A percentile compares a stretch with the other conserved stretches of the same genome.
Evolutionary conservation across 768 basidiomycete genomes (phyloP).

Genomic region (Kwoniella bestiolae): DNA sequence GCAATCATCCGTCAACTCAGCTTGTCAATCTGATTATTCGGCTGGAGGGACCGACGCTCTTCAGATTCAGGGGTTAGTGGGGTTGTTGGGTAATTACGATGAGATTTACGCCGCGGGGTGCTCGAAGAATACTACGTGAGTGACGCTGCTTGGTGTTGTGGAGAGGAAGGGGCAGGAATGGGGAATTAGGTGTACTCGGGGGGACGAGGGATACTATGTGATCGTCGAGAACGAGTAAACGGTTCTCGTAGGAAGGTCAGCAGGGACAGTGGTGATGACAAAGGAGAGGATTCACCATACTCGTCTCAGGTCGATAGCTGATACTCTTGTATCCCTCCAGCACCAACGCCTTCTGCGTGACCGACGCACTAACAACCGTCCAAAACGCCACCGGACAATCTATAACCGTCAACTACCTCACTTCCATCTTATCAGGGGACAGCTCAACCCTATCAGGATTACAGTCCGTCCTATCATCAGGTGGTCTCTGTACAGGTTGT

Average conservation of each 20-base stretch:
- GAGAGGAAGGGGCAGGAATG: no score
- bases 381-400: slow-evolving; percentile 48
- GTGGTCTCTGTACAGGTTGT: slow-evolving; percentile 56
- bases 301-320: background rate
- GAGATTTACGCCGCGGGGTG: slow-evolving; percentile 51
- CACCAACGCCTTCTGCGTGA: slow-evolving; percentile 54
- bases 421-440: slow-evolving; percentile 39
- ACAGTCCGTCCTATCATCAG: slow-evolving; percentile 26
- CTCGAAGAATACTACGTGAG: slow-evolving; percentile 52
- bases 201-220: no score
- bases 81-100: slow-evolving; percentile 42
- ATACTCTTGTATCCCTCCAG: slow-evolving; percentile 14
- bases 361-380: slow-evolving; percentile 43
- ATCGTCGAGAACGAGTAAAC: no score
- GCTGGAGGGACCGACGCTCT: slow-evolving; percentile 38
- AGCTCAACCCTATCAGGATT: slow-evolving; percentile 24
- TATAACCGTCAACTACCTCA: slow-evolving; percentile 44
- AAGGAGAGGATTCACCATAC: no score
- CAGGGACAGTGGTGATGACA: no score
- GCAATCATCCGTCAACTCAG: slow-evolving; percentile 32
- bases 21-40: slow-evolving; percentile 44
- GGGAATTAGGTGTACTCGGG: no score
- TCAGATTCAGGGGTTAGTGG: slow-evolving; percentile 38
- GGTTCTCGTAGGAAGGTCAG: no score
- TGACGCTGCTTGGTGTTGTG: no score